Evolutionary conservation across 306 rosid genomes (phyloP), one percentile per base, ranked within the genome.

Genomic region (Cicer judaicum): DNA sequence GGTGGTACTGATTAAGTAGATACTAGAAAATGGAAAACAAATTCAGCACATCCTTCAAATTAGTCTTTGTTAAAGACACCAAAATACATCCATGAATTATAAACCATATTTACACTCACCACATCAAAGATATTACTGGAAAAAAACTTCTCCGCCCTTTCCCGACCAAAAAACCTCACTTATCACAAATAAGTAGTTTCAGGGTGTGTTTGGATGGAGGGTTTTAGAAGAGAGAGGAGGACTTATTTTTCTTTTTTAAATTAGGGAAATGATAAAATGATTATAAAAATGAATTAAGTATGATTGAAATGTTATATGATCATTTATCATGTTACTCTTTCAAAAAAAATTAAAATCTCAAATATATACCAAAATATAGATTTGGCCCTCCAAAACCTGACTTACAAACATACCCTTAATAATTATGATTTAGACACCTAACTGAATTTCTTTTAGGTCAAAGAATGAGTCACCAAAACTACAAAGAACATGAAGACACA

Each of bases 381-480:
- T 29, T 29, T 29, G 34, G 5, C 34, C 34, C 5, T 29, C 34
- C 34, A 29, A 29, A 29, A 29, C 34, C 34, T 29, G 3, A 29
- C 34, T 29, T 29, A 29, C 34, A 29, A 29, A 3, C 34, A 29
- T 29, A 29, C 36, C 36, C 44, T 60, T 36, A 6, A 70, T 62
- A 71, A 54, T 46, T 13, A 44, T 66, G 60, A 73, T 19, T 66
- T 48, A 65, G 70, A 52, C 75, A 40, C 18, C 4, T 41, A 49
- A 13, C 18, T 53, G 48, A 78, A 78, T 62, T 70, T 10, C 34
- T 70, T 71, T 21, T 65, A 40, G 34, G n/a, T 52, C 34, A 70
- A 61, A 6, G 36, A 63, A 70, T 19, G 56, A 52, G 24, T 62
- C 46, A 14, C 18, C 42, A 39, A 77, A 48, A 41, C 44, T 7